phyloP scores from a whole-genome alignment of 2,329 filamentous ascomycete genomes.

The Nemania sp. region DNA sequence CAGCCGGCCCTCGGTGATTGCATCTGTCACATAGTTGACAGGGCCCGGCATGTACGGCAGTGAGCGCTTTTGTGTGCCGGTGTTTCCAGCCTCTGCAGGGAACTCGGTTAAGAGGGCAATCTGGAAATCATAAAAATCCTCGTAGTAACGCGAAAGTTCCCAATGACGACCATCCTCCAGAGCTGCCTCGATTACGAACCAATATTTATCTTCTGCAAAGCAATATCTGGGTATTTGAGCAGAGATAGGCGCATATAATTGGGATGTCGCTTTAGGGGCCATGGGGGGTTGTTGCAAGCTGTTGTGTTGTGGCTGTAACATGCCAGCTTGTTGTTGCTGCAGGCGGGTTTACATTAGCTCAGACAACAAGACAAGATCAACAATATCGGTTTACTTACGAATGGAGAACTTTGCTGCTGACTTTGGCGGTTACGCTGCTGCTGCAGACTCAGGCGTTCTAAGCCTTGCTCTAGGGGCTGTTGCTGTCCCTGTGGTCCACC shows the following conservation, averaged over 20 bases:
- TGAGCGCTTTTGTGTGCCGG: slow-evolving; percentile 75
- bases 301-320: slow-evolving; percentile 47
- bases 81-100: slow-evolving; percentile 89
- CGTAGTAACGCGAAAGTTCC: slow-evolving; percentile 93
- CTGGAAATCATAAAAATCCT: slow-evolving; percentile 99
- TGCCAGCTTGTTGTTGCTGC: slow-evolving; percentile 40
- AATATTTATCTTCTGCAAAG: slow-evolving; percentile 97
- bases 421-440: slow-evolving; percentile 53
- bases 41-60: slow-evolving; percentile 98
- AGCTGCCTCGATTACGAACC: slow-evolving; percentile 93
- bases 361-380: background rate
- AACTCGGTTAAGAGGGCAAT: slow-evolving; percentile 92
- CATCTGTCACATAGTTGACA: slow-evolving; percentile 97
- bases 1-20: slow-evolving; percentile 89
- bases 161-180: slow-evolving; percentile 90
- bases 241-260: slow-evolving; percentile 74
- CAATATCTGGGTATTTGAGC: slow-evolving; percentile 91
- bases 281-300: slow-evolving; percentile 47
- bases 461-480: slow-evolving; percentile 65
- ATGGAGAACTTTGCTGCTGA: slow-evolving; percentile 46
- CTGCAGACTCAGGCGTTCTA: slow-evolving; percentile 80
- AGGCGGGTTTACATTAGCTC: slow-evolving; percentile 26
- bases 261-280: slow-evolving; percentile 49
- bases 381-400: slow-evolving; percentile 30
- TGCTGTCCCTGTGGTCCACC: slow-evolving; percentile 48